Evolutionary conservation across 208 protist species (phyloP).

Genomic region (Acanthamoeba castellanii): DNA sequence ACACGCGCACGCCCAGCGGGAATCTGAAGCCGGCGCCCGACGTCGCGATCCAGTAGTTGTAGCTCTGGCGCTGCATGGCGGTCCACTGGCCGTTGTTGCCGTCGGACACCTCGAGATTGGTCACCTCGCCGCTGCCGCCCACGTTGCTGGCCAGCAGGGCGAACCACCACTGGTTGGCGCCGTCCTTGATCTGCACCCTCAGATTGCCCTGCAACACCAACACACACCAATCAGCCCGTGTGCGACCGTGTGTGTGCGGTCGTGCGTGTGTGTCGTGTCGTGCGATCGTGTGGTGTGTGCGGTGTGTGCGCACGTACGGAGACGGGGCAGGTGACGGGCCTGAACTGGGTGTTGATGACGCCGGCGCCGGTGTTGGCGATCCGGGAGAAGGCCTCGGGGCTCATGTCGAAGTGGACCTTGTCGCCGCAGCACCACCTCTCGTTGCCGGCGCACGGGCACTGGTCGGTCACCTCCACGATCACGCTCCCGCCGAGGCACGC

Average conservation of each 20-base stretch:
- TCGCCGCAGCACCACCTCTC: conserved; percentile 67
- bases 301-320: background rate
- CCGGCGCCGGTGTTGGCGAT: conserved; percentile 25
- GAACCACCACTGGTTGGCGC: conserved; percentile 63
- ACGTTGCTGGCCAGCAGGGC: conserved; percentile 59
- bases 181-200: conserved; percentile 40
- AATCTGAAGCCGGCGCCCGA: background rate
- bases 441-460: background rate
- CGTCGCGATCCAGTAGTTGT: conserved; percentile 69
- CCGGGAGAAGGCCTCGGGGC: conserved; percentile 41
- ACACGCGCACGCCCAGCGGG: conserved; percentile 18
- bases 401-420: conserved; percentile 54
- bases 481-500: conserved; percentile 32
- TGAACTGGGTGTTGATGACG: conserved; percentile 55
- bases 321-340: conserved; percentile 45
- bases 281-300: too few species aligned
- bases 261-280: background rate
- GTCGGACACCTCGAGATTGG: conserved; percentile 30
- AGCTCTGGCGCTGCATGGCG: background rate
- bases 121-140: conserved; percentile 27
- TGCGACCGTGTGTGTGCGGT: background rate
- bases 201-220: background rate
- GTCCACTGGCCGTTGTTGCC: background rate
- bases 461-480: conserved; percentile 6
- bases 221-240: background rate